Base-by-base conservation (phyloP, 148 eudicot species). In the Fallopia convolvulus region DNA sequence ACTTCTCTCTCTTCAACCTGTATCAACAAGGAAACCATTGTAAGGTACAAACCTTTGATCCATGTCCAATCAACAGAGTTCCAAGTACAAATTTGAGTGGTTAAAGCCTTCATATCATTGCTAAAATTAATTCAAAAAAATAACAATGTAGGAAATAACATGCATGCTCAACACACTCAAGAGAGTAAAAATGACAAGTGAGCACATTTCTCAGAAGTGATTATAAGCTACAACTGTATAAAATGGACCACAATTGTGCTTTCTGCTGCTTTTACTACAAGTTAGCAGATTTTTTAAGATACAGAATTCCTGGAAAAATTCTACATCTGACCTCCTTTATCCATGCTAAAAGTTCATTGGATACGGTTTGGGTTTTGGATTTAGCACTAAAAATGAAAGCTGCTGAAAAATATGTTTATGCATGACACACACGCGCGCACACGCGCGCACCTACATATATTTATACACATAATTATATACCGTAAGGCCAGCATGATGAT, bases 401-500 rank as follows among this genome's bases (percentile, higher is more conserved):
- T 30, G 18, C 42, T 66, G 44, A 32, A 40, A 63, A 66, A 66
- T 15, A 36, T 66, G 44, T 36, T 33, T 14, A 36, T 66, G 36
- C n/a, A 33, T 33, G 46, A 36, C 39, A 36, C 39, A 36, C 39
- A 36, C 39, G 4, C 39, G 4, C 39, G 4, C 3, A 2, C 39
- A 36, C 39, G 0, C 39, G 2, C 39, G 0, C 3, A 36, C 3
- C 3, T 20, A 72, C 0, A 58, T 23, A 39, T 39, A 55, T 9
- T 42, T 0, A 58, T 23, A 39, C 39, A 36, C 2, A 47, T 21
- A 60, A 78, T 61, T 55, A 11, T 88, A 74, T 87, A 96, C 99
- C 82, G 98, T 96, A 78, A 96, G 95, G 75, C 99, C 99, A 79
- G 99, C 99, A 90, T 96, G 99, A 83, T 96, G 99, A 81, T 88